Base-by-base conservation (phyloP, 2,329 filamentous ascomycete genomes). In the Arthrobotrys pseudoclavata region DNA sequence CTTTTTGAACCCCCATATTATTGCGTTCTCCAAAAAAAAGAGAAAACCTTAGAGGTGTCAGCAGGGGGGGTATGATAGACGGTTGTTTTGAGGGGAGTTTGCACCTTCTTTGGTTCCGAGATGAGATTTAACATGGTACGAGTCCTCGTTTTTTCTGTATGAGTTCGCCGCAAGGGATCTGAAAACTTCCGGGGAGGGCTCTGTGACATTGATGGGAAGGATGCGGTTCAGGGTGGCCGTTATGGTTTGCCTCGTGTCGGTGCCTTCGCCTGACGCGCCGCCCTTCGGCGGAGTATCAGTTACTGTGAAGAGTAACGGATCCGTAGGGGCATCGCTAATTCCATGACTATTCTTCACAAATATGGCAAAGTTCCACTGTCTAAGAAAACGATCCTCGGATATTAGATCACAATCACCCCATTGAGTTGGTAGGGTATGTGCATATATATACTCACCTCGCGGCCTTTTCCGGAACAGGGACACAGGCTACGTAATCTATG, bases 1-100 rank as follows among this genome's bases (percentile, higher is more conserved):
- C 83, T 91, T 92, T 83, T 91, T 91, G 85, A 90, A 92, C 0
- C 86, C 89, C 89, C 89, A 92, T 6, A 92, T 82, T 67, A 92
- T 91, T 13, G 90, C 90, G 26, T 86, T 89, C 34, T 89, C 87
- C 15, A 92, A 84, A 81, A 91, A 91, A 81, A 91, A 91, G 0
- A 91, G 84, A 79, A 87, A 91, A 0, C 90, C 80, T 81, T 37
- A 18, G 45, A 18, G 13, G 12, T 31, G 13, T 79, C 66, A 78
- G 75, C 18, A 22, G 48, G 29, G 13, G 34, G n/a, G 60, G 34
- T 1, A 31, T 20, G 12, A n/a, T 24, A 26, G 24, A 5, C 15
- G 12, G 9, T 42, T n/a, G 12, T 12, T 42, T 26, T 24, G 15
- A 61, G 45, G 26, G n/a, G 48, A n/a, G 64, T 12, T 15, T 18